These are phyloP conservation scores for Colletotrichum noveboracense DNA, from an alignment of 2,329 filamentous ascomycete species.

Conservation along the genomic window DNA sequence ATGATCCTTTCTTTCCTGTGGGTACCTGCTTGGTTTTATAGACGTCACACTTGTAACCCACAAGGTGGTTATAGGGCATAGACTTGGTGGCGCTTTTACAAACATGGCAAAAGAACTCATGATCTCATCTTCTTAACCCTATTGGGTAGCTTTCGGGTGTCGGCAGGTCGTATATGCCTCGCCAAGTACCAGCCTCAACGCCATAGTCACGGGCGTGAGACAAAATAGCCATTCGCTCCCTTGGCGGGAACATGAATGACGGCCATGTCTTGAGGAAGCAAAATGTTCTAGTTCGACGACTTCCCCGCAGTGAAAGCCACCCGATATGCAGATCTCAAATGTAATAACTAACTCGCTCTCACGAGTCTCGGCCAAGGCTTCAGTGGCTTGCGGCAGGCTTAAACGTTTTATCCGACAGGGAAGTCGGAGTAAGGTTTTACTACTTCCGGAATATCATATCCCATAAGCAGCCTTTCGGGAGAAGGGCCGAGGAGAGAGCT, in stretches of 20 bases:
- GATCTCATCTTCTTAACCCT: not conserved
- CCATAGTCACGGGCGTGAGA: not conserved
- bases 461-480: not conserved
- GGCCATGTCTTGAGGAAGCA: not conserved
- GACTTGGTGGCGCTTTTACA: not conserved
- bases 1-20: not conserved
- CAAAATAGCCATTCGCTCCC: not conserved
- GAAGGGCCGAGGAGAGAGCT: not conserved
- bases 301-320: not conserved
- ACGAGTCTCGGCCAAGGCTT: not conserved
- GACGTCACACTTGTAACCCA: not conserved
- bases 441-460: not conserved
- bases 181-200: not conserved
- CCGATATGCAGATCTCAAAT: not conserved
- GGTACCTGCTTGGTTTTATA: not conserved
- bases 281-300: not conserved
- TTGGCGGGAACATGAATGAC: not conserved
- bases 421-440: not conserved
- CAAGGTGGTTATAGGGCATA: not conserved
- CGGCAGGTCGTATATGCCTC: not conserved
- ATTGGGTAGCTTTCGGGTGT: not conserved
- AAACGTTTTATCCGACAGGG: not conserved
- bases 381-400: not conserved
- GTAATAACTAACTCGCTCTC: not conserved
- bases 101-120: not conserved